Conservation (phyloP, 495 filamentous ascomycete species). For the Durotheca rogersii region DNA sequence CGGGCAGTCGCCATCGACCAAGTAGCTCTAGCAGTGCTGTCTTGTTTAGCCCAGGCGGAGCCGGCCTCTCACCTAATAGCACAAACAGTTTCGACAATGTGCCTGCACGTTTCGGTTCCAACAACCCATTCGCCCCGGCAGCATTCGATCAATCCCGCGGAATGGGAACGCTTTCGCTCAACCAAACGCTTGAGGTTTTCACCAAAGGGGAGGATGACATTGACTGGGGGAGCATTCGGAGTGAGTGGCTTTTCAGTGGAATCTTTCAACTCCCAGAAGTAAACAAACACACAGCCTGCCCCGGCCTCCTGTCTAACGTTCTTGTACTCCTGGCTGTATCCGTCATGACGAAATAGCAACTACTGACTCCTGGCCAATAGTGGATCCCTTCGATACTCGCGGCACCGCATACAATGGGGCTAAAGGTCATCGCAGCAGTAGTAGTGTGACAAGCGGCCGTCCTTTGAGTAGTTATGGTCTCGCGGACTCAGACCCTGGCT, state of each 20-base stretch:
- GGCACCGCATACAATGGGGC: constrained; percentile 17
- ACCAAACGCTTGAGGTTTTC: constrained; percentile 74
- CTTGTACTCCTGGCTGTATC: too few relatives aligned
- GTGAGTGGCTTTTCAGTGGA: constrained; percentile 6
- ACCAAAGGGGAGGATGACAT: constrained; percentile 82
- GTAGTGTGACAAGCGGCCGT: constrained; percentile 31
- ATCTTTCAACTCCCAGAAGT: too few relatives aligned
- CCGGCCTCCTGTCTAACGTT: too few relatives aligned
- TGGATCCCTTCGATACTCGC: constrained; percentile 38
- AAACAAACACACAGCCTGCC: too few relatives aligned
- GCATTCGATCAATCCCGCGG: constrained; percentile 32
- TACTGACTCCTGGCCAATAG: constrained; percentile 7
- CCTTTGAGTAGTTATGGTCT: constrained; percentile 56
- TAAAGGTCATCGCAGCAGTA: constrained; percentile 21
- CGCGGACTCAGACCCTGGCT: constrained; percentile 42
- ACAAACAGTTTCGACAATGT: constrained; percentile 22
- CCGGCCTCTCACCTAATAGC: constrained; percentile 27
- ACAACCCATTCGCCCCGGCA: constrained; percentile 55
- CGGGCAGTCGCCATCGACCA: constrained; percentile 39
- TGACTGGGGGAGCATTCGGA: constrained; percentile 73
- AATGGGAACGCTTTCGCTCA: constrained; percentile 45
- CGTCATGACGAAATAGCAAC: not conserved
- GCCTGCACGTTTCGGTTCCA: constrained; percentile 46
- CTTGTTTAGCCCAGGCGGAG: constrained; percentile 25
- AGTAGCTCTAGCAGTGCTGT: constrained; percentile 38